A percentile compares a stretch with the other conserved stretches of the same genome.
These are phyloP conservation scores for Haplographium delicatum DNA, from an alignment of 495 filamentous ascomycete species.

Conservation along the genomic window DNA sequence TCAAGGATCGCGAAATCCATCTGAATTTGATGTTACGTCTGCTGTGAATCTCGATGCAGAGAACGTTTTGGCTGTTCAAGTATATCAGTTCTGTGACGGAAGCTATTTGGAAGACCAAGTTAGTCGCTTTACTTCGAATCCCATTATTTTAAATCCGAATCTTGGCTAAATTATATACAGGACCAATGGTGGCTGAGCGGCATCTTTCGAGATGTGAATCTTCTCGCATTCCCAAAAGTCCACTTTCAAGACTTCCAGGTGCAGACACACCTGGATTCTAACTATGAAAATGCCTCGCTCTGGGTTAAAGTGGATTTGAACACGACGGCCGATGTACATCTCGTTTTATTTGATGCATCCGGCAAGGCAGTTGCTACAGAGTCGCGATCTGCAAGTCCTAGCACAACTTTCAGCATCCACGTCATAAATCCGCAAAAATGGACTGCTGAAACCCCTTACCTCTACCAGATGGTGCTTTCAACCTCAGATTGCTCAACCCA, in stretches of 20 bases:
- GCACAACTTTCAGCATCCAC: slow-evolving; percentile 11
- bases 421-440: slow-evolving; percentile 42
- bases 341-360: slow-evolving; percentile 32
- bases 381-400: slow-evolving; percentile 14
- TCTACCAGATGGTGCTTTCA: slow-evolving; percentile 46
- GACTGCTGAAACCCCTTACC: slow-evolving; percentile 64
- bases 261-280: slow-evolving; percentile 48
- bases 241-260: slow-evolving; percentile 57
- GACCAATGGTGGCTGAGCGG: slow-evolving; percentile 56
- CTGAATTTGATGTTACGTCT: slow-evolving; percentile 59
- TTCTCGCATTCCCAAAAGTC: slow-evolving; percentile 54
- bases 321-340: slow-evolving; percentile 22
- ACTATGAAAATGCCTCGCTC: slow-evolving; percentile 52
- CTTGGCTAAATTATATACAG: slow-evolving; percentile 5
- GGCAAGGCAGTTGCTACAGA: slow-evolving; percentile 15
- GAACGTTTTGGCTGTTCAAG: slow-evolving; percentile 57
- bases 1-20: slow-evolving; percentile 62
- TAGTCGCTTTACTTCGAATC: too few relatives aligned
- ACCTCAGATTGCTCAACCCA: slow-evolving; percentile 34
- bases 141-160: background rate
- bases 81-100: slow-evolving; percentile 63
- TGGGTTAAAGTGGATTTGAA: slow-evolving; percentile 40
- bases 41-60: slow-evolving; percentile 35
- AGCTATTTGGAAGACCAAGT: slow-evolving; percentile 63
- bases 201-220: slow-evolving; percentile 65